phyloP scores from a whole-genome alignment of 73 alveolate species.

The Loxodes magnus region DNA sequence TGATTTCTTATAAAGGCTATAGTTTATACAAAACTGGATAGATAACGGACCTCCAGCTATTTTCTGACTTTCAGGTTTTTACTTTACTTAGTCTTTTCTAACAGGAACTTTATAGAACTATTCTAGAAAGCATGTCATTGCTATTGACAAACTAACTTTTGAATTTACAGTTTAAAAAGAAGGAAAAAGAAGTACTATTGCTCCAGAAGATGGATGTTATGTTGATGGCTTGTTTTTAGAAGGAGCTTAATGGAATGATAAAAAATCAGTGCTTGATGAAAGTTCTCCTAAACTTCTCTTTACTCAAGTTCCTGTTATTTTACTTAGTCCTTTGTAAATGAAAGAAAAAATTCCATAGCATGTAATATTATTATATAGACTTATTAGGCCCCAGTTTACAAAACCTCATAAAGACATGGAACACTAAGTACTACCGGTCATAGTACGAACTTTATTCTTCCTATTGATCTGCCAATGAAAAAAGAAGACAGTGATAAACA shows the following conservation, averaged over 20 bases:
- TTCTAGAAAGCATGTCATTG: slow-evolving; percentile 58
- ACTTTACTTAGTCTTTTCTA: slow-evolving; percentile 63
- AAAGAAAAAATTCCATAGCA: slow-evolving; percentile 8
- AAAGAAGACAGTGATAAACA: slow-evolving; percentile 76
- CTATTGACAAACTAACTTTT: slow-evolving; percentile 59
- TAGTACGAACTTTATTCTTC: slow-evolving; percentile 96
- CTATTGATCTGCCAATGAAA: slow-evolving; percentile 85
- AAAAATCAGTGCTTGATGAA: slow-evolving; percentile 73
- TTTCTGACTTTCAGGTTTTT: slow-evolving; percentile 73
- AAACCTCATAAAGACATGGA: slow-evolving; percentile 97
- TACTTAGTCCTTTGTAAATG: slow-evolving; percentile 80
- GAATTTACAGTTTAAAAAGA: slow-evolving; percentile 52
- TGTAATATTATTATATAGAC: neutral
- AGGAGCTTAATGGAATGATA: slow-evolving; percentile 65
- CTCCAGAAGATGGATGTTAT: slow-evolving; percentile 69
- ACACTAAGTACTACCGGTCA: slow-evolving; percentile 98
- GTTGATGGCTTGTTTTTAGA: slow-evolving; percentile 52
- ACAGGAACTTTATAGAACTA: slow-evolving; percentile 68
- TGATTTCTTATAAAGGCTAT: slow-evolving; percentile 58
- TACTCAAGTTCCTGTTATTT: slow-evolving; percentile 96
- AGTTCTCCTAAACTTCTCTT: slow-evolving; percentile 93
- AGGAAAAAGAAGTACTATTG: slow-evolving; percentile 35
- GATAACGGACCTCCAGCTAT: slow-evolving; percentile 59
- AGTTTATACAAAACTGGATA: slow-evolving; percentile 65
- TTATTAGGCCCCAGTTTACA: slow-evolving; percentile 98